Conservation (phyloP, 768 basidiomycete genomes). For the Naganishia antarctica region DNA sequence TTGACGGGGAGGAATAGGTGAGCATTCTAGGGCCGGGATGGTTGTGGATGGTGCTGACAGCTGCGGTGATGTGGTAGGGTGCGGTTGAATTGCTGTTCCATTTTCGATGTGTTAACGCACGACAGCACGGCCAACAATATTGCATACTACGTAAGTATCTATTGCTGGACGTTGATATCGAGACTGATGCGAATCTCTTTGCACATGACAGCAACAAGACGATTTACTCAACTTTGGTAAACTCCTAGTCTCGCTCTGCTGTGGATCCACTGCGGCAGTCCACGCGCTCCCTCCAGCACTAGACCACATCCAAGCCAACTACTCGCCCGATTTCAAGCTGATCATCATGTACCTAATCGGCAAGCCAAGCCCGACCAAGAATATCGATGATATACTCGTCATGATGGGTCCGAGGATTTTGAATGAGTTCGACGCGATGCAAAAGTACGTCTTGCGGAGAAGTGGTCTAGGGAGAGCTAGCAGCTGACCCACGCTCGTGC, state of each 20-base stretch:
- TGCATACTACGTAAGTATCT: constrained; percentile 54
- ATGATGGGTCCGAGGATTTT: constrained; percentile 67
- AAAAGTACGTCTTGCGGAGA: constrained; percentile 56
- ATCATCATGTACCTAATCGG: constrained; percentile 67
- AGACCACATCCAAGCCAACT: constrained; percentile 66
- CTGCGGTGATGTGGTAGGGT: constrained; percentile 57
- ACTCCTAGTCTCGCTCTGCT: constrained; percentile 73
- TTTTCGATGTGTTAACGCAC: constrained; percentile 77
- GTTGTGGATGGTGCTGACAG: too few relatives aligned
- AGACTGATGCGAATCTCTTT: background rate
- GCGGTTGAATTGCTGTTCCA: constrained; percentile 78
- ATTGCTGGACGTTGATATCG: background rate
- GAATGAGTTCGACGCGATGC: constrained; percentile 78
- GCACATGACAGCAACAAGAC: constrained; percentile 58
- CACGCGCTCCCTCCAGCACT: constrained; percentile 66
- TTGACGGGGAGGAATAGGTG: constrained; percentile 85
- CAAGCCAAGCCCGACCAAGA: constrained; percentile 66
- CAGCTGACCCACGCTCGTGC: background rate
- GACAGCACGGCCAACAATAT: constrained; percentile 62
- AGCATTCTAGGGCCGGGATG: too few relatives aligned
- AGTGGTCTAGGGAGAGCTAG: background rate
- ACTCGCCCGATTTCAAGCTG: constrained; percentile 76
- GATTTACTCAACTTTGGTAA: constrained; percentile 82
- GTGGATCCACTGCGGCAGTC: constrained; percentile 61
- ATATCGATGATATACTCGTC: constrained; percentile 71